Base-by-base conservation (phyloP, 225 moss, liverwort and hornwort species). In the Rhytidiadelphus loreus region DNA sequence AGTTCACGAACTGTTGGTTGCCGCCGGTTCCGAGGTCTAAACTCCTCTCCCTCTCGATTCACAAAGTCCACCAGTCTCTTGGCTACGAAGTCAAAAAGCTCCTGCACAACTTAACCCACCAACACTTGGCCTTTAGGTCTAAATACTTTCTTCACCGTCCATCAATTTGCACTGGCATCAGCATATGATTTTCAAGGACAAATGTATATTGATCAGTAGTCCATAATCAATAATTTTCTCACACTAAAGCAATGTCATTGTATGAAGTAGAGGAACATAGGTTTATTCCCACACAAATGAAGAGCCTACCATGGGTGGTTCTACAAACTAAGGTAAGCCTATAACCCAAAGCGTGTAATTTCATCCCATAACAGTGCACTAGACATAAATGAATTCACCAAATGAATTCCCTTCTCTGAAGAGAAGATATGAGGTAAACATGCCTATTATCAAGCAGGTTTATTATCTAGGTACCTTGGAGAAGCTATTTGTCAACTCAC, bases 21-120 rank as follows among this genome's bases (percentile, higher is more conserved):
- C 58, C 20, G 30, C 16, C 43, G 55, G 50, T 91, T 88, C 14
- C 74, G 83, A 3, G 76, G 43, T 86, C 82, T 88, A 12, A 85
- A 96, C 56, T 95, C 95, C 7, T 95, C 95, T 80, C 94, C 95
- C 87, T 98, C 98, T 81, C 93, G 91, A 17, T 73, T 71, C 76
- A 98, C 96, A 88, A 98, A 98, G 90, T 81, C 89, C 14, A 91
- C 90, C 60, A 98, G 93, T 81, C 93, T 85, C 85, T 80, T 81
- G 53, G 96, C 96, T 89, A 98, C 89, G 80, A 96, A 98, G 90
- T 96, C 93, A 77, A 96, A 98, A 65, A 98, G 90, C 69, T 96
- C 98, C 96, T 98, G 93, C 91, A 82, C 77, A 86, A 75, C 46
- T 86, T 15, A 53, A 86, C 24, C 35, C 84, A 80, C 33, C 39